Evolutionary conservation across 2,329 filamentous ascomycete genomes (phyloP), one percentile per base, ranked within the genome.

Genomic region (Aureobasidium namibiae): DNA sequence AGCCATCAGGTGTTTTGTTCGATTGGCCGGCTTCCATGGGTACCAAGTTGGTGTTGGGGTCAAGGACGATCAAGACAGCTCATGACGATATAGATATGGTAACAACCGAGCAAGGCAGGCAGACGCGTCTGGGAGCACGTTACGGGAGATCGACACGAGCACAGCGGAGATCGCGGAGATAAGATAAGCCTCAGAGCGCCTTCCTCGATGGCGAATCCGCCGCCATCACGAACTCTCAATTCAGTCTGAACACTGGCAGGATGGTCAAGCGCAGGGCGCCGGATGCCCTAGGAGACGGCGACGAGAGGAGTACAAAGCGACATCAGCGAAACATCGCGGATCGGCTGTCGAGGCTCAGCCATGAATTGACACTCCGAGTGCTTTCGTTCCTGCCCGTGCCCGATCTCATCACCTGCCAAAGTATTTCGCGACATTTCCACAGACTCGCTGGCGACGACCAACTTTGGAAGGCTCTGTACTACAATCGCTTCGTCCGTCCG

Each of bases 401-500:
- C 8, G 82, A 86, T 29, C 81, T 97, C 9, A 78, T 90, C 56
- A 75, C 77, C 56, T 84, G 81, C 65, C 81, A 85, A 71, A 79
- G 80, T 58, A 79, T 92, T n/a, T 96, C 90, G 1, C 83, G 76
- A 57, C 89, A 88, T 61, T 88, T 95, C 68, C 79, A 85, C 65
- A 79, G 78, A 39, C 80, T 97, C 18, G 82, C 89, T 8, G 80
- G 82, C 58, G 94, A 97, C 72, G 87, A 88, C 0, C 90, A 96
- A 70, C 76, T 97, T 60, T 99, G 94, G 94, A 94, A 92, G 71
- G 81, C 82, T 14, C 83, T 90, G 52, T 99, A 96, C 74, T 96
- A 95, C 74, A 80, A 84, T 26, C 86, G 88, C 63, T 97, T 95
- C 73, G 89, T 96, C 31, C 81, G 89, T 36, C 91, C 90, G 39